These are phyloP conservation scores for Ciborinia camelliae DNA, from an alignment of 2,329 filamentous ascomycete genomes.

Conservation along the genomic window DNA sequence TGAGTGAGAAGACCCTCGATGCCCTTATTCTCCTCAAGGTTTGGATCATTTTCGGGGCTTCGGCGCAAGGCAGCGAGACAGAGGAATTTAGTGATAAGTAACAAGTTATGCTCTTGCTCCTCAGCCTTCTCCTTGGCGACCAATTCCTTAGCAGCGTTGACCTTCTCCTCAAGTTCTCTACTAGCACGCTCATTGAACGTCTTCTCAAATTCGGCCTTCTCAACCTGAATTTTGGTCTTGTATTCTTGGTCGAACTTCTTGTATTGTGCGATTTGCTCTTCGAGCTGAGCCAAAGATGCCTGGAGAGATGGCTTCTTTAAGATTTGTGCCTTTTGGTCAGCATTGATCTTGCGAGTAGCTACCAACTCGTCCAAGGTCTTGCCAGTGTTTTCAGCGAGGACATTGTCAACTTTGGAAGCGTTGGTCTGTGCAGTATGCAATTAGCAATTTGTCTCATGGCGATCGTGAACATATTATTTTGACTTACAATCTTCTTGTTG, in stretches of 20 bases:
- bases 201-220: constrained; percentile 61
- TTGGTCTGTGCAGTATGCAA: constrained; percentile 51
- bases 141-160: constrained; percentile 45
- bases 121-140: constrained; percentile 48
- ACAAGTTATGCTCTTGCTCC: constrained; percentile 59
- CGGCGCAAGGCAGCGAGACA: constrained; percentile 74
- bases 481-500: constrained; percentile 87
- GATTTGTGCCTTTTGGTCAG: constrained; percentile 73
- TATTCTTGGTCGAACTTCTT: constrained; percentile 74
- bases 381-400: constrained; percentile 66
- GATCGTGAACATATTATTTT: background rate
- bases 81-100: constrained; percentile 75
- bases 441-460: constrained; percentile 24
- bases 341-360: constrained; percentile 68
- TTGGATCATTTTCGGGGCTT: constrained; percentile 59
- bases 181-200: constrained; percentile 49
- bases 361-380: constrained; percentile 73
- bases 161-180: constrained; percentile 46
- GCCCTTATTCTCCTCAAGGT: constrained; percentile 70
- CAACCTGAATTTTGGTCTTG: constrained; percentile 55
- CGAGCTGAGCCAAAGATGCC: constrained; percentile 63
- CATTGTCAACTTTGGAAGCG: constrained; percentile 66
- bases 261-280: constrained; percentile 71
- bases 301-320: constrained; percentile 73
- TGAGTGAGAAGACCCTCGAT: constrained; percentile 76